Evolutionary conservation across 352 stramenopile species (phyloP), one percentile per base, ranked within the genome.

Genomic region (Peronospora destructor): DNA sequence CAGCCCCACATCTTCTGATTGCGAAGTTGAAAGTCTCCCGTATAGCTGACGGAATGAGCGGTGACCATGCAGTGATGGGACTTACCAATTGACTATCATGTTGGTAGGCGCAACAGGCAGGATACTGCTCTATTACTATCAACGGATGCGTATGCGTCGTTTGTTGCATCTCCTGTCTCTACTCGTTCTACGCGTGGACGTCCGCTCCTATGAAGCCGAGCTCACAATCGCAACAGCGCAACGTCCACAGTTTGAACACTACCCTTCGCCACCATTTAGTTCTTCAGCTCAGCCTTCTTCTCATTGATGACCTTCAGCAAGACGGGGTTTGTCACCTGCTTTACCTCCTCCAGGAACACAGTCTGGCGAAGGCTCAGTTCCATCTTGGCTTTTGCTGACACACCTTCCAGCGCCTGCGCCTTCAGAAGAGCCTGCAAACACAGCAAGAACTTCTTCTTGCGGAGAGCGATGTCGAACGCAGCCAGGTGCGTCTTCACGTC

Each of bases 391-490:
- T 56, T 59, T 2, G 46, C 43, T 16, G 55, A 57, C 34, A 64
- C 36, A 21, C 58, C 57, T 35, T 49, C 47, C 26, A 84, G 45
- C 64, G 65, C 56, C 44, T 75, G 66, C 7, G 61, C 74, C 35
- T 77, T 76, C 57, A 90, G 49, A 56, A 91, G 64, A 45, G 81
- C 81, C 54, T 91, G 76, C 46, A 91, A 71, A 47, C 74, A 88
- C 53, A 91, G 52, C 54, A 91, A 50, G 25, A 67, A 61, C 61
- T 88, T 87, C 40, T 87, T 49, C 63, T 87, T 87, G 38, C 78
- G 78, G 17, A 76, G 39, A 32, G 81, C 81, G 17, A 90, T 73
- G 61, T 91, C 81, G 50, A 88, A 91, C 21, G 81, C 70, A 50
- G 66, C 75, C 16, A 90, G 3, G 42, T 92, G 77, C 39, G 79